Evolutionary conservation across 2,329 filamentous ascomycete species (phyloP).

Genomic region (Ophiocordyceps unilateralis): DNA sequence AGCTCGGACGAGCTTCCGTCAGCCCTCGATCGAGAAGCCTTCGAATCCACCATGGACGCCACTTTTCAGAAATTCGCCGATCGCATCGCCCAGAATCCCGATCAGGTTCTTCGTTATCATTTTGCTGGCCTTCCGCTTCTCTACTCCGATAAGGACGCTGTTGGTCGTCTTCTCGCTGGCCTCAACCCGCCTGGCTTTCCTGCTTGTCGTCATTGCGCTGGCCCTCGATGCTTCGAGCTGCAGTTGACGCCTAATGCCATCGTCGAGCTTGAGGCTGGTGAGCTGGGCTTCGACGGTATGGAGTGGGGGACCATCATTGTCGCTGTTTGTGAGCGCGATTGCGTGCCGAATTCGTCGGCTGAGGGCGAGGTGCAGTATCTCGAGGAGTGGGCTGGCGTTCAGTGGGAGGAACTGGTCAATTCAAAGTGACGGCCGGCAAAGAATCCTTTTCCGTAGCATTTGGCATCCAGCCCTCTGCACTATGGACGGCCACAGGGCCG

Average conservation of each 20-base stretch:
- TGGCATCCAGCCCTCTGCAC: too few relatives aligned
- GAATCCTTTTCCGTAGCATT: too few relatives aligned
- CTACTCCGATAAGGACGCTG: slow-evolving; percentile 60
- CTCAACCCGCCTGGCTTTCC: slow-evolving; percentile 38
- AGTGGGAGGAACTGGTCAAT: slow-evolving; percentile 70
- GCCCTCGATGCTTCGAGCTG: slow-evolving; percentile 66
- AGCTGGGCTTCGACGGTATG: slow-evolving; percentile 66
- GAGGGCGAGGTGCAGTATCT: slow-evolving; percentile 57
- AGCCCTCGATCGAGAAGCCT: slow-evolving; percentile 48
- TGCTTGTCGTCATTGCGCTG: slow-evolving; percentile 59
- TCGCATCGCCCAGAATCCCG: slow-evolving; percentile 61
- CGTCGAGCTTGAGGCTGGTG: slow-evolving; percentile 66
- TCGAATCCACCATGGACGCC: slow-evolving; percentile 58
- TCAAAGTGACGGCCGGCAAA: slow-evolving; percentile 8
- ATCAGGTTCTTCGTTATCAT: slow-evolving; percentile 70
- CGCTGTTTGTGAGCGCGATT: slow-evolving; percentile 69
- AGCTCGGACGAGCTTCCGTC: neutral
- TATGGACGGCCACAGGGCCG: too few relatives aligned
- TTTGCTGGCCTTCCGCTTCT: slow-evolving; percentile 57
- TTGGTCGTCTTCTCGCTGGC: slow-evolving; percentile 45
- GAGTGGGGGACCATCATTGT: slow-evolving; percentile 93
- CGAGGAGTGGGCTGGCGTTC: slow-evolving; percentile 95
- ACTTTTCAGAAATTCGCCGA: slow-evolving; percentile 70
- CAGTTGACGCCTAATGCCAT: slow-evolving; percentile 89
- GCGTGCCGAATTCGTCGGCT: slow-evolving; percentile 39